phyloP scores from a whole-genome alignment of 2,329 filamentous ascomycete species.

The Xylariaceae sp. region DNA sequence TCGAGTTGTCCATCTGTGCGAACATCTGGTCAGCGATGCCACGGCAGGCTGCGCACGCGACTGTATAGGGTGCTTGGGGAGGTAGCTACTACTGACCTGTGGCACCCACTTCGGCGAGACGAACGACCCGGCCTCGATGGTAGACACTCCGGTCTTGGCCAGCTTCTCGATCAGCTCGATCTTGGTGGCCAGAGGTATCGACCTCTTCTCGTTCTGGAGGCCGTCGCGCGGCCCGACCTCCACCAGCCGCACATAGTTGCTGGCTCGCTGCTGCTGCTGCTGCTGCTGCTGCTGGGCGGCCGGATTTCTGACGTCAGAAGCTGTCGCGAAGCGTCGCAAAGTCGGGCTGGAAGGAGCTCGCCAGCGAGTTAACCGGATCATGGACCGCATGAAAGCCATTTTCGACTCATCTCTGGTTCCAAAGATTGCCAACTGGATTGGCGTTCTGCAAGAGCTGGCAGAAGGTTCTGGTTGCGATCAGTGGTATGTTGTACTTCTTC shows the following conservation, averaged over 20 bases:
- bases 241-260: constrained; percentile 39
- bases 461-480: too few relatives aligned
- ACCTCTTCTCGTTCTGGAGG: constrained; percentile 58
- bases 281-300: constrained; percentile 4
- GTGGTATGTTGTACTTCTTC: too few relatives aligned
- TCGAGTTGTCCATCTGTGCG: constrained; percentile 67
- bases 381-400: constrained; percentile 24
- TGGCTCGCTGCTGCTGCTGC: constrained; percentile 13
- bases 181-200: constrained; percentile 52
- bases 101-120: constrained; percentile 62
- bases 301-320: constrained; percentile 20
- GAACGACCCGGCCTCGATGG: constrained; percentile 60
- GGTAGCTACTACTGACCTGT: constrained; percentile 40
- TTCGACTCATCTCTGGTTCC: constrained; percentile 21
- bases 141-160: constrained; percentile 46
- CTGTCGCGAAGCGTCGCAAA: constrained; percentile 22
- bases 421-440: too few relatives aligned
- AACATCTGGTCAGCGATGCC: too few relatives aligned
- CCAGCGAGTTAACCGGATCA: constrained; percentile 19
- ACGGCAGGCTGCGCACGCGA: too few relatives aligned
- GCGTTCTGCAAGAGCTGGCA: too few relatives aligned
- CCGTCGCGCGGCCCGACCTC: constrained; percentile 65
- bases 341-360: constrained; percentile 10
- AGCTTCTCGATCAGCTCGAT: constrained; percentile 54
- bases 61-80: too few relatives aligned